Evolutionary conservation across 306 rosid species (phyloP), one percentile per base, ranked within the genome.

Genomic region (Hippophae gyantsensis): DNA sequence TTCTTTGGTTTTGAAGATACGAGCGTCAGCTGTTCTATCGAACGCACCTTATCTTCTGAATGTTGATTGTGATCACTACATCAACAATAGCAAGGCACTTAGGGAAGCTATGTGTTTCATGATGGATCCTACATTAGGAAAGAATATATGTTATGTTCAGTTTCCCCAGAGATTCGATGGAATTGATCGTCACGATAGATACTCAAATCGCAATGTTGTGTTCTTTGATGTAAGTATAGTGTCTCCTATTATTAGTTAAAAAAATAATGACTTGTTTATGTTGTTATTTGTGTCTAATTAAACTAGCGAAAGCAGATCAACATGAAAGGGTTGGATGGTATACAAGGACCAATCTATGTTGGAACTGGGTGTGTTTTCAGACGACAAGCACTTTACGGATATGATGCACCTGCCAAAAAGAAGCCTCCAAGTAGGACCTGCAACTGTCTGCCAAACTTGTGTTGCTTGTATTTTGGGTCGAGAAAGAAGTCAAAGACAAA

Each of bases 141-240:
- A 82, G 81, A 88, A 85, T 74, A 70, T 92, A 58, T 88, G 99
- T 72, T 92, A 88, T 56, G 99, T 92, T 66, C 99, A 92, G 69
- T 92, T 92, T 68, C 99, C 99, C 46, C 96, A 92, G 56, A 85
- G 99, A 76, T 92, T 92, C 68, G 99, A 88, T 75, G 99, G 99
- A 61, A 92, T 92, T 50, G 96, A 92, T 86, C 76, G 85, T 2
- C 96, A 88, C 23, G 96, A 92, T 82, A 71, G 96, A 85, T 92
- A 92, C 81, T 88, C 96, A 40, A 92, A 92, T 67, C 80, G 99
- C 71, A 92, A 92, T 72, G 96, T 88, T 52, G 99, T 92, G 52
- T 92, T 92, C 77, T 88, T 92, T 41, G 98, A 90, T 76, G 97
- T 89, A 86, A 50, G 95, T 86, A 50, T 56, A 2, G 52, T 6